Evolutionary conservation across 2,329 filamentous ascomycete genomes (phyloP), one percentile per base, ranked within the genome.

Genomic region (Knoxdaviesia proteae): DNA sequence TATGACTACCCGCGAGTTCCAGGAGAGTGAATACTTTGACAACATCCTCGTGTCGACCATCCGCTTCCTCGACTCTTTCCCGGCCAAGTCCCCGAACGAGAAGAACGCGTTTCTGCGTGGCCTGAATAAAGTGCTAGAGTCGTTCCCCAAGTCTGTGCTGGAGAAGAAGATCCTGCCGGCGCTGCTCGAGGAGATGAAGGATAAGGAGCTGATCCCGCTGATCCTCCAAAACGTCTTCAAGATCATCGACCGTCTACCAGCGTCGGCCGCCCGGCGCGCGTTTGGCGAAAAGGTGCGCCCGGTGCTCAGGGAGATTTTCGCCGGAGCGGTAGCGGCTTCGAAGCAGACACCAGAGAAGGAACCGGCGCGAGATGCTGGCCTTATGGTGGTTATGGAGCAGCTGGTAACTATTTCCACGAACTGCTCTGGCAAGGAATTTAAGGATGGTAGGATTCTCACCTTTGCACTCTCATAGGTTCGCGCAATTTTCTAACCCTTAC

Each of bases 11-110:
- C 76, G 74, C 43, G 88, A 94, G 52, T 96, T 98, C 51, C 90
- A 98, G 55, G 76, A 94, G 57, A 92, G 86, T 53, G 78, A 84
- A 49, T 98, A 92, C 56, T 98, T 98, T 56, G 86, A 98, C 60
- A 98, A 96, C 53, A 83, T 96, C 39, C 67, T 98, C 5, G 84
- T 98, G 29, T 94, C 87, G 0, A 94, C 90, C 0, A 94, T 98
- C 47, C 82, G 90, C 8, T 98, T 98, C 54, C 65, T 98, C 31
- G 90, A 98, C 52, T 73, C 78, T 0, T 74, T 98, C 46, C 88
- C 90, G 0, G 83, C 84, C 34, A 98, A 98, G 62, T 94, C 86
- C 1, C 71, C 83, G 0, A 82, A 75, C 47, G 90, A 98, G 54
- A 98, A 98, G 57, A 71, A 80, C 6, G 79, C 86, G 45, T 98